Base-by-base conservation (phyloP, 306 rosid genomes). In the Prunus campanulata region DNA sequence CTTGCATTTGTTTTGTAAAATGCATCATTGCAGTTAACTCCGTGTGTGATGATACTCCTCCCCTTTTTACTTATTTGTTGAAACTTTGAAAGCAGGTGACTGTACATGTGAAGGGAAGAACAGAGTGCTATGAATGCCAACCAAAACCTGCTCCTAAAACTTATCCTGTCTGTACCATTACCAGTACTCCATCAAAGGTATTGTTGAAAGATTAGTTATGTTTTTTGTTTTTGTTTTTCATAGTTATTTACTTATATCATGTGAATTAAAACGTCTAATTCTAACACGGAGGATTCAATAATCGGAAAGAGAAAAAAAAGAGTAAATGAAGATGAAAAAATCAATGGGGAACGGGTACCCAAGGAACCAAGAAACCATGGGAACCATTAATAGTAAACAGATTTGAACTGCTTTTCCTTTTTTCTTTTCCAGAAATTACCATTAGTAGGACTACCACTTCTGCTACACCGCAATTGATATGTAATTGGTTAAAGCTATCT, bases 111-210 rank as follows among this genome's bases (percentile, higher is more conserved):
- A 96, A 96, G 88, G 99, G 98, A 82, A 89, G 50, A 78, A 96
- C 98, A 16, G 99, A 96, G 83, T 96, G 99, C 89, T 96, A 96
- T 25, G 99, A 96, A 83, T 96, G 99, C 81, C 90, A 96, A 68
- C 99, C 98, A 55, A 96, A 96, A 87, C 99, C 94, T 15, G 96
- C 98, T 46, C 98, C 99, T 8, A 96, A 91, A 90, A 96, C 99
- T 1, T 96, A 92, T 85, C 99, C 99, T 66, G 99, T 93, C 77
- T 96, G 99, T 77, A 96, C 99, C 16, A 96, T 96, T 80, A 93
- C 98, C 20, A 96, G 97, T 84, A 96, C 99, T 62, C 99, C 99
- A 48, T 92, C 99, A 25, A 96, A 96, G 99, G 99, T 96, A 85
- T 64, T 30, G 39, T 60, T 44, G 52, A 44, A 42, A 54, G 47